Evolutionary conservation across 2,329 filamentous ascomycete species (phyloP).

Genomic region (Trichocomaceae sp.): DNA sequence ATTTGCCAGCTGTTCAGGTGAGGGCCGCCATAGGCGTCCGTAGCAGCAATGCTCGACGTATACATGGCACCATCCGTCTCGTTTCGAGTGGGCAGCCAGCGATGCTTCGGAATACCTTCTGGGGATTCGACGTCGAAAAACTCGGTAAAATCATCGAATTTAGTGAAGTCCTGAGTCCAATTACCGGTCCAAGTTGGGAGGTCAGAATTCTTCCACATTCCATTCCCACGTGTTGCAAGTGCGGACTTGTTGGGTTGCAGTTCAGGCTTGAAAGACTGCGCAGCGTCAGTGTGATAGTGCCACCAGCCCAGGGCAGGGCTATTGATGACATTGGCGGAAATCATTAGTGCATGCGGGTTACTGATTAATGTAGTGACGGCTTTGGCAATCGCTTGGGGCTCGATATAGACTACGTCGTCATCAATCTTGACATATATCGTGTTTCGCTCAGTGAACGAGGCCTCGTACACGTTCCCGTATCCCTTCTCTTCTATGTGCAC

Average conservation of each 20-base stretch:
- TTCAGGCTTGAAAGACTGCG: constrained; percentile 12
- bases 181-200: constrained; percentile 10
- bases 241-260: constrained; percentile 7
- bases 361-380: constrained; percentile 10
- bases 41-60: constrained; percentile 12
- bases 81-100: constrained; percentile 11
- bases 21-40: constrained; percentile 8
- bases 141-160: constrained; percentile 7
- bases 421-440: constrained; percentile 14
- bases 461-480: constrained; percentile 12
- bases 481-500: constrained; percentile 11
- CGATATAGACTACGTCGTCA: constrained; percentile 11
- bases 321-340: constrained; percentile 12
- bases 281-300: constrained; percentile 11
- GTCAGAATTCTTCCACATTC: constrained; percentile 10
- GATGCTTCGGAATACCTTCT: constrained; percentile 12
- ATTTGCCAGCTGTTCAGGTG: constrained; percentile 11
- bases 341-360: constrained; percentile 11
- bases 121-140: constrained; percentile 7
- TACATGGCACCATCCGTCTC: constrained; percentile 10
- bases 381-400: constrained; percentile 11
- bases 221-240: constrained; percentile 10
- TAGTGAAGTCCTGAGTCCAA: constrained; percentile 2
- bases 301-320: constrained; percentile 13
- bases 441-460: constrained; percentile 10